Conservation (phyloP, 2,329 filamentous ascomycete species). For the Camillea tinctor region DNA sequence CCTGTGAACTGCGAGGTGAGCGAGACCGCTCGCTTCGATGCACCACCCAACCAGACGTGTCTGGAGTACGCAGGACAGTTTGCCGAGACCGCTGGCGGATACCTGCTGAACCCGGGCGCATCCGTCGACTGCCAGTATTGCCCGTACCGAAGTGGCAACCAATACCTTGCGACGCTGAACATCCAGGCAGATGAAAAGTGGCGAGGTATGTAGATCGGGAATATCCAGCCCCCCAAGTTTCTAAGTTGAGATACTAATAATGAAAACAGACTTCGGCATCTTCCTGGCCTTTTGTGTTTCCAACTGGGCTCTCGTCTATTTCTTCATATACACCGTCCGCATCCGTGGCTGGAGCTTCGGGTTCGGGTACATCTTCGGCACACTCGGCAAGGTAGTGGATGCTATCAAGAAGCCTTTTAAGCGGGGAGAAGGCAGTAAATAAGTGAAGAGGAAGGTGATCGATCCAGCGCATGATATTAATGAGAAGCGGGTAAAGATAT, state of each 20-base stretch:
- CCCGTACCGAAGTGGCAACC: constrained; percentile 52
- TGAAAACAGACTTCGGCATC: constrained; percentile 58
- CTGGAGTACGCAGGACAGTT: constrained; percentile 61
- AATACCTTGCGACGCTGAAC: constrained; percentile 62
- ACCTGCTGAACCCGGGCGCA: constrained; percentile 61
- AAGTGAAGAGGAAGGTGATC: background rate
- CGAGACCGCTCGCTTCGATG: constrained; percentile 50
- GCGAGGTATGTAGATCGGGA: constrained; percentile 43
- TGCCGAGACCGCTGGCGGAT: constrained; percentile 52
- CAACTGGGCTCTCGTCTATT: constrained; percentile 72
- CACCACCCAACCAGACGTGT: constrained; percentile 65
- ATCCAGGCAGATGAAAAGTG: constrained; percentile 60
- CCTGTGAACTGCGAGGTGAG: constrained; percentile 45
- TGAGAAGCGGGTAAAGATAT: background rate
- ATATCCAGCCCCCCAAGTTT: background rate
- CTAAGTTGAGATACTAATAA: constrained; percentile 2
- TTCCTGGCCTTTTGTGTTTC: constrained; percentile 69
- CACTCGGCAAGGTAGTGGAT: constrained; percentile 25
- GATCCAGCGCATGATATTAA: background rate
- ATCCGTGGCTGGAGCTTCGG: constrained; percentile 71
- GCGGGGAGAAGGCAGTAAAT: constrained; percentile 6
- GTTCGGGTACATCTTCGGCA: constrained; percentile 53
- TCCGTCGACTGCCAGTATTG: constrained; percentile 67
- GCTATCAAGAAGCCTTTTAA: constrained; percentile 34
- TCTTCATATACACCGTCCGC: constrained; percentile 73